These are phyloP conservation scores for Psidium guajava DNA, from an alignment of 345 rosid genomes.

Conservation along the genomic window DNA sequence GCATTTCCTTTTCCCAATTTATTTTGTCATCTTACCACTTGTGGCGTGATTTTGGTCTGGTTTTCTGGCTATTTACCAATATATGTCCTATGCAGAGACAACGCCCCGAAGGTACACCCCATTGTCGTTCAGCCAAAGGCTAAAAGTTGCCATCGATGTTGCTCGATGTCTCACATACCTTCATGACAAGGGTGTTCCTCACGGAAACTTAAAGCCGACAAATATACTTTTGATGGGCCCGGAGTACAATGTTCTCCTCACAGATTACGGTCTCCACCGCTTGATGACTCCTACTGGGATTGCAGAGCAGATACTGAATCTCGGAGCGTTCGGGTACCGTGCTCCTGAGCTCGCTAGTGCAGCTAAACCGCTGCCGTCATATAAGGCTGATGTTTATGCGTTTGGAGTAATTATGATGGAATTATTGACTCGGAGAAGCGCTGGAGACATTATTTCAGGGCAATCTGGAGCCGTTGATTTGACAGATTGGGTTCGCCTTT, in stretches of 20 bases:
- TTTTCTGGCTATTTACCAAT: not conserved
- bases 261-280: conserved; percentile 82
- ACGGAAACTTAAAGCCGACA: conserved; percentile 84
- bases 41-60: not conserved
- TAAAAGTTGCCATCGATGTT: conserved; percentile 70
- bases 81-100: conserved; percentile 44
- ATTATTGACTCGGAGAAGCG: conserved; percentile 77
- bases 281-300: conserved; percentile 77
- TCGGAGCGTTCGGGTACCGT: conserved; percentile 91
- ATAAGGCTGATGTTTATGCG: conserved; percentile 75
- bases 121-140: conserved; percentile 66
- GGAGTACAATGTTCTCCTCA: conserved; percentile 33
- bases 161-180: conserved; percentile 62
- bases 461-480: conserved; percentile 92
- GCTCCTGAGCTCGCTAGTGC: conserved; percentile 77
- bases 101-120: conserved; percentile 85
- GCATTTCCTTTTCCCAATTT: not conserved
- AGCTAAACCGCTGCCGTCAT: conserved; percentile 55
- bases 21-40: not conserved
- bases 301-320: conserved; percentile 74
- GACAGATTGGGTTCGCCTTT: conserved; percentile 76
- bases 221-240: conserved; percentile 63
- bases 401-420: conserved; percentile 92
- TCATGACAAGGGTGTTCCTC: conserved; percentile 74
- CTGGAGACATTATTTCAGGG: conserved; percentile 90